Evolutionary conservation across 148 eudicot species (phyloP), one percentile per base, ranked within the genome.

Genomic region (Vaccinium macrocarpon): DNA sequence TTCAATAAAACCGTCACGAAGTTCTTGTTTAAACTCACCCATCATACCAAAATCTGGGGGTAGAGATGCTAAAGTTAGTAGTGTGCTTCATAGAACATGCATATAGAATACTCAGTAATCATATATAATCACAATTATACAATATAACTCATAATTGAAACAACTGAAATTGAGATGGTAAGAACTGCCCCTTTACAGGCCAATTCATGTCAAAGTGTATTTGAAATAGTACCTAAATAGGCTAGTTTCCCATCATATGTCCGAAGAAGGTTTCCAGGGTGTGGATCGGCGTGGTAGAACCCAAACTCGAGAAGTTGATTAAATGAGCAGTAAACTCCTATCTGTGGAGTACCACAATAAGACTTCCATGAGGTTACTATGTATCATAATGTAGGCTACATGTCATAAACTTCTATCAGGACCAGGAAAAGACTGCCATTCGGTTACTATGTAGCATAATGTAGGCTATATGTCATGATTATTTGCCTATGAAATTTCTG

Each of bases 271-370:
- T 97, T 97, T 85, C 99, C 99, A 85, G 99, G 99, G 86, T 97
- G 99, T 62, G 99, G 99, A 92, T 97, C 99, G 21, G 99, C 99
- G 74, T 97, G 99, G 91, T 97, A 97, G 86, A 97, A 97, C 53
- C 99, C 99, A 89, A 81, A 87, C 89, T 97, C 99, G 70, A 97
- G 93, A 88, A 97, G 95, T 90, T 97, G 99, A 89, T 95, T 93
- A 87, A 97, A 94, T 57, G 99, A 97, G 89, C 98, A 97, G 90
- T 95, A 97, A 78, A 97, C 99, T 89, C 99, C 99, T 79, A 96
- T 88, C 99, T 96, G 93, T 77, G 76, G 64, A 82, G 52, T 11
- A 70, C 55, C 76, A 86, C 51, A 46, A 81, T 62, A n/a, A 59
- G 51, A 68, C 19, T 59, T 19, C 32, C 29, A 15, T 13, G 57